Evolutionary conservation across 2,329 filamentous ascomycete genomes (phyloP).

Genomic region (Cytospora chrysosperma): DNA sequence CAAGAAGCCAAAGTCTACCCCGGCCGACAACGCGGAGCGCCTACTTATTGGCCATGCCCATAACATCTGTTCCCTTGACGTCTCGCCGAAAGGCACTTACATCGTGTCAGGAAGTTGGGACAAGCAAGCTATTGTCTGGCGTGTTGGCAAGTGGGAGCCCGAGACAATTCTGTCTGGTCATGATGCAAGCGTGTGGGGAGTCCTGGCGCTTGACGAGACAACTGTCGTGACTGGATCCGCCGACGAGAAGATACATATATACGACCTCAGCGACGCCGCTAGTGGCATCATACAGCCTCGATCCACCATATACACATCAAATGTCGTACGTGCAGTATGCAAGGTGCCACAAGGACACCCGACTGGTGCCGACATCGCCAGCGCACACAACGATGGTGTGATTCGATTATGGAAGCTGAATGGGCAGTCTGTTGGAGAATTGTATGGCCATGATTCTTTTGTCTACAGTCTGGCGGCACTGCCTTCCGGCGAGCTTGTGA

Average conservation of each 20-base stretch:
- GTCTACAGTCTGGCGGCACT: slow-evolving; percentile 82
- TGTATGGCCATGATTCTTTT: slow-evolving; percentile 90
- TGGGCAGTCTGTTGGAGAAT: slow-evolving; percentile 71
- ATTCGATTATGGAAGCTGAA: slow-evolving; percentile 84
- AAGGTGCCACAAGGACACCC: slow-evolving; percentile 72
- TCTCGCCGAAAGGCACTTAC: slow-evolving; percentile 67
- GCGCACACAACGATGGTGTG: slow-evolving; percentile 87
- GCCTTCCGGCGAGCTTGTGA: slow-evolving; percentile 84
- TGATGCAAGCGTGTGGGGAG: slow-evolving; percentile 84
- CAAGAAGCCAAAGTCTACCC: slow-evolving; percentile 64
- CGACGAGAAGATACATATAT: slow-evolving; percentile 86
- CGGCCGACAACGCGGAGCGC: slow-evolving; percentile 77
- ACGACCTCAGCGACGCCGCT: slow-evolving; percentile 65
- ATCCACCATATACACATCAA: slow-evolving; percentile 63
- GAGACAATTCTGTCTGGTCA: slow-evolving; percentile 73
- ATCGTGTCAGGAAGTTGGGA: slow-evolving; percentile 96
- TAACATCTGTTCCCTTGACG: slow-evolving; percentile 86
- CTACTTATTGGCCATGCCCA: slow-evolving; percentile 81
- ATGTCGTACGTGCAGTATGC: slow-evolving; percentile 87
- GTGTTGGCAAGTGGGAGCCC: slow-evolving; percentile 79
- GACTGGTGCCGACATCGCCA: slow-evolving; percentile 88
- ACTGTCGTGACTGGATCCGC: slow-evolving; percentile 90
- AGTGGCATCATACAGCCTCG: slow-evolving; percentile 51
- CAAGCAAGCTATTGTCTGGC: slow-evolving; percentile 82
- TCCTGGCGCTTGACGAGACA: slow-evolving; percentile 75